phyloP scores from a whole-genome alignment of 1,284 basidiomycete genomes.

The Puccinia novopanici region DNA sequence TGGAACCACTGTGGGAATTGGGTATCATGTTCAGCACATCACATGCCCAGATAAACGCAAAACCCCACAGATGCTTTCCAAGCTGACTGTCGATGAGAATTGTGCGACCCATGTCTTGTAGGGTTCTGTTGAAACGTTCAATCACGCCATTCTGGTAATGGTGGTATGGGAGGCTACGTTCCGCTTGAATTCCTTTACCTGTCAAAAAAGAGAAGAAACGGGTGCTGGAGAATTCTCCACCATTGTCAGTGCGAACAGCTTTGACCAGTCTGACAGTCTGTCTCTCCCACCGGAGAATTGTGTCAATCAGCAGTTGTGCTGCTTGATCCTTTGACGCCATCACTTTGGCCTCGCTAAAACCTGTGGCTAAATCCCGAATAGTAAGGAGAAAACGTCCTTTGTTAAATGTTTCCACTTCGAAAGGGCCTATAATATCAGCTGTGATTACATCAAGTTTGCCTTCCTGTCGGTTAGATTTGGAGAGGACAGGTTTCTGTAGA shows the following conservation, averaged over 20 bases:
- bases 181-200: neutral
- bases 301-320: neutral
- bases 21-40: neutral
- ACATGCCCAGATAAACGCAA: neutral
- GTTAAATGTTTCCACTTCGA: neutral
- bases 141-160: too few species aligned
- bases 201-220: neutral
- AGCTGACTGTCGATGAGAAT: neutral
- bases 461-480: too few species aligned
- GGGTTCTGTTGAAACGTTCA: too few species aligned
- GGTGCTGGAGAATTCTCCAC: too few species aligned
- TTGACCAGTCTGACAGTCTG: neutral
- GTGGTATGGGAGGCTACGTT: neutral
- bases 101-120: neutral
- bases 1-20: neutral
- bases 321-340: neutral
- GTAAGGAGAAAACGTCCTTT: neutral
- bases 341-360: neutral
- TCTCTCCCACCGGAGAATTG: neutral
- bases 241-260: neutral
- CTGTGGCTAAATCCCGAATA: neutral
- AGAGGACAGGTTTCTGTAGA: too few species aligned
- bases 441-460: too few species aligned
- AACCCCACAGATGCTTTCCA: neutral
- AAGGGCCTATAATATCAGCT: too few species aligned